Conservation (phyloP, 148 eudicot species). For the Silene uniflora region DNA sequence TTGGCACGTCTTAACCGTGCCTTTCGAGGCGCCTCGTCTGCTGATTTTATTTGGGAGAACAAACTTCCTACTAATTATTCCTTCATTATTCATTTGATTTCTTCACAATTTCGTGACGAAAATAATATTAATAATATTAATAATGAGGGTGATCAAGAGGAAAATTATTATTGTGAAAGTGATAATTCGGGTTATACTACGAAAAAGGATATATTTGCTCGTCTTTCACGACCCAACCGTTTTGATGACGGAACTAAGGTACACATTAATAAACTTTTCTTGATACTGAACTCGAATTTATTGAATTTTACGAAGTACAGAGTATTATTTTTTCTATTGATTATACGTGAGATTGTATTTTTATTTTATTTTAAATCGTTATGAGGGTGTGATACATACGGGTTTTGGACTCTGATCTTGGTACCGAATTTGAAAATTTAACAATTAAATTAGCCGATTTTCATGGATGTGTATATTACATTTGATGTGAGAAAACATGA, state of each 20-base stretch:
- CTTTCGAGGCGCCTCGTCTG: slow-evolving; percentile 68
- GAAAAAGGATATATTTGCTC: slow-evolving; percentile 68
- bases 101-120: background rate
- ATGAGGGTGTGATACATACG: background rate
- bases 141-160: background rate
- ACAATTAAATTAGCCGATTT: background rate
- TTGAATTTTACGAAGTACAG: background rate
- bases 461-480: background rate
- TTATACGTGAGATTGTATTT: too few species aligned
- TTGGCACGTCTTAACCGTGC: slow-evolving; percentile 65
- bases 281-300: background rate
- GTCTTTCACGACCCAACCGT: slow-evolving; percentile 43
- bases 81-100: slow-evolving; percentile 37
- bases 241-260: slow-evolving; percentile 83
- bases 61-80: slow-evolving; percentile 66
- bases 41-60: slow-evolving; percentile 80
- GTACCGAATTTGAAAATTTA: background rate
- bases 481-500: background rate
- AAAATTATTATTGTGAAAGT: background rate
- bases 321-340: background rate
- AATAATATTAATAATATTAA: background rate
- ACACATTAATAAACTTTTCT: background rate
- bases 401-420: background rate
- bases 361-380: background rate
- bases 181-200: slow-evolving; percentile 15